These are phyloP conservation scores for Carex arenaria DNA, from an alignment of 202 grass and related monocot genomes.

Conservation along the genomic window DNA sequence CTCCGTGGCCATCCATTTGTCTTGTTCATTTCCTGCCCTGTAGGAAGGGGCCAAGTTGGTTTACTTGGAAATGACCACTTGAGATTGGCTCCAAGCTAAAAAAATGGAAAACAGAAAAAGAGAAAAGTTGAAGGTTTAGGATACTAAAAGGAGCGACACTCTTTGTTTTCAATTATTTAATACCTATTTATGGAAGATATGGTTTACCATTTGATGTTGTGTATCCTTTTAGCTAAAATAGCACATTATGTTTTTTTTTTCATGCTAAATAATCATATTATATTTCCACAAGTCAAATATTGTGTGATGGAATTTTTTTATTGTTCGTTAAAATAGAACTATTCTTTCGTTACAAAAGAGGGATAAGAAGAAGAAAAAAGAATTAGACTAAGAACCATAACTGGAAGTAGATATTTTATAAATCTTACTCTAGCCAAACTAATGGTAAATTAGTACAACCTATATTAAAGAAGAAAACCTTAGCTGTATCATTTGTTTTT, in stretches of 20 bases:
- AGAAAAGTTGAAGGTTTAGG: not conserved
- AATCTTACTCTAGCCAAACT: not conserved
- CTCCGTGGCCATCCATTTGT: not conserved
- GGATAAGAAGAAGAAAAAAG: not conserved
- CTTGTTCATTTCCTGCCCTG: not conserved
- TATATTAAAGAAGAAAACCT: not conserved
- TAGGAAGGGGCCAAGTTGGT: not conserved
- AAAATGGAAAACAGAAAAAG: not conserved
- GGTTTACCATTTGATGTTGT: not conserved
- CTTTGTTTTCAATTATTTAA: not conserved
- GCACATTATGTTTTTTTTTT: not conserved
- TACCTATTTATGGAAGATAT: not conserved
- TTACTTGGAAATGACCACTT: not conserved
- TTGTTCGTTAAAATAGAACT: not conserved
- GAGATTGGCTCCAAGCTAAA: not conserved
- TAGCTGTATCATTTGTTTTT: not conserved
- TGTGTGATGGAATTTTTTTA: not conserved
- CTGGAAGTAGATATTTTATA: not conserved
- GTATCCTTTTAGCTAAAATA: not conserved
- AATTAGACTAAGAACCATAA: not conserved
- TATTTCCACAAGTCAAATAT: not conserved
- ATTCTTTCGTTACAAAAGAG: not conserved
- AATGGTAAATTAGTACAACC: not conserved
- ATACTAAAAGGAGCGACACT: not conserved
- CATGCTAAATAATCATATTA: not conserved